These are phyloP conservation scores for Tricholoma hemisulphureum DNA, from an alignment of 768 basidiomycete species.

Conservation along the genomic window DNA sequence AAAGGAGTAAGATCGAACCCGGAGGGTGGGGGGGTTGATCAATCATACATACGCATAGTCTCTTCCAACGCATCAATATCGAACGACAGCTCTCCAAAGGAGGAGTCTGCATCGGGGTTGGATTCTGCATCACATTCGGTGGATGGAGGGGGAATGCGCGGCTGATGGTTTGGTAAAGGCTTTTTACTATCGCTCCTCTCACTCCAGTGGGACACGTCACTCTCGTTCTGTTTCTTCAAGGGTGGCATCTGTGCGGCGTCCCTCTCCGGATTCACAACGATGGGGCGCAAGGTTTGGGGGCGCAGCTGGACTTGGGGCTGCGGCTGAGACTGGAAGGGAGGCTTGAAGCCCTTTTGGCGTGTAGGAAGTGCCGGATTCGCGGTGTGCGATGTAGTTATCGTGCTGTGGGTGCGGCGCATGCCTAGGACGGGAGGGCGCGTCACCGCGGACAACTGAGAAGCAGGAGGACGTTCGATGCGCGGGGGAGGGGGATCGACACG, in stretches of 20 bases:
- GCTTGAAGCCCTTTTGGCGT: slow-evolving; percentile 36
- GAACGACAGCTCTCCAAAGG: slow-evolving; percentile 26
- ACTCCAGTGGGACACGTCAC: background rate
- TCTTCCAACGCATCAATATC: slow-evolving; percentile 26
- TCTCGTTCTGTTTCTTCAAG: background rate
- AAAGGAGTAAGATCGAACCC: too few relatives aligned
- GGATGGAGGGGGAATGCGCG: background rate
- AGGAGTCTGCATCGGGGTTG: slow-evolving; percentile 21
- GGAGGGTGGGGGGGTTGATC: too few relatives aligned
- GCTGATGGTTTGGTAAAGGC: background rate
- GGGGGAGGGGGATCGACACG: slow-evolving; percentile 2
- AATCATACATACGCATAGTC: slow-evolving; percentile 29
- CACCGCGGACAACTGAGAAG: slow-evolving; percentile 12
- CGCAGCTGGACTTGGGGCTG: slow-evolving; percentile 10
- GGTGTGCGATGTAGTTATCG: slow-evolving; percentile 6
- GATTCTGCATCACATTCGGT: slow-evolving; percentile 2
- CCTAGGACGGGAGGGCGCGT: slow-evolving; percentile 34
- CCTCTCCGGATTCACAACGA: background rate
- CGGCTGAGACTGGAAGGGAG: slow-evolving; percentile 30
- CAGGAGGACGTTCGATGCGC: slow-evolving; percentile 13
- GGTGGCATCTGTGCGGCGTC: background rate
- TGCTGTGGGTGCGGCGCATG: slow-evolving; percentile 37
- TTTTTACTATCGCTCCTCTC: background rate
- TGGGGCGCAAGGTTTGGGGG: background rate
- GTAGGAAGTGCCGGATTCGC: slow-evolving; percentile 22